Evolutionary conservation across 1,139 yeast species (phyloP), one percentile per base, ranked within the genome.

Genomic region (Saccharomyces hybrid): DNA sequence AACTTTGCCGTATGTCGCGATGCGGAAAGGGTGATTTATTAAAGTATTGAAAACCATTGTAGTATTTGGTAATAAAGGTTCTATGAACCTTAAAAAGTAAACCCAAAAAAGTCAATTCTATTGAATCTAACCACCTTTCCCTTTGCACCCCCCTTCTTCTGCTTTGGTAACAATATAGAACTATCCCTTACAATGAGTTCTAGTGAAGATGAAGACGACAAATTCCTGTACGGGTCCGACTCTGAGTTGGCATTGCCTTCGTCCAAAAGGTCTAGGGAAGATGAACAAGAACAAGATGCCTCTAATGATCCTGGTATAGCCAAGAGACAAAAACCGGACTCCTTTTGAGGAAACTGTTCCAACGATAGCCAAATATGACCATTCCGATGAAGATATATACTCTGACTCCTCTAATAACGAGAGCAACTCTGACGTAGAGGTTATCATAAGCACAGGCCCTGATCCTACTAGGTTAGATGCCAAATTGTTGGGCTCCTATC

Each of bases 161-260:
- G 26, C n/a, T 4, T 19, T 19, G 3, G 24, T 6, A 2, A 19
- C 44, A 38, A 11, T 38, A 38, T 14, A 16, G 2, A 19, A 38
- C 7, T 2, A 38, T 38, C 11, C 21, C n/a, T 16, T 11, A 50
- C n/a, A n/a, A 67, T 65, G 69, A 64, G 62, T 48, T 65, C 70
- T n/a, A 65, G 66, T 55, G 73, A 67, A 58, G 91, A 85, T 57
- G 93, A 87, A 58, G 96, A 88, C 62, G 96, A 89, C 67, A 93
- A 86, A 52, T 89, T 83, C 69, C 80, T 89, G 55, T 89, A 89
- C 67, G 96, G 96, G 2, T 81, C 87, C 2, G 93, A 84, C 55
- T 81, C 77, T n/a, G 80, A 77, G 46, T 73, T 68, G 28, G 52
- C 48, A 4, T 21, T 51, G 8, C 47, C 49, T 21, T 26, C 47